Evolutionary conservation across 768 basidiomycete genomes (phyloP).

Genomic region (Amanita phalloides): DNA sequence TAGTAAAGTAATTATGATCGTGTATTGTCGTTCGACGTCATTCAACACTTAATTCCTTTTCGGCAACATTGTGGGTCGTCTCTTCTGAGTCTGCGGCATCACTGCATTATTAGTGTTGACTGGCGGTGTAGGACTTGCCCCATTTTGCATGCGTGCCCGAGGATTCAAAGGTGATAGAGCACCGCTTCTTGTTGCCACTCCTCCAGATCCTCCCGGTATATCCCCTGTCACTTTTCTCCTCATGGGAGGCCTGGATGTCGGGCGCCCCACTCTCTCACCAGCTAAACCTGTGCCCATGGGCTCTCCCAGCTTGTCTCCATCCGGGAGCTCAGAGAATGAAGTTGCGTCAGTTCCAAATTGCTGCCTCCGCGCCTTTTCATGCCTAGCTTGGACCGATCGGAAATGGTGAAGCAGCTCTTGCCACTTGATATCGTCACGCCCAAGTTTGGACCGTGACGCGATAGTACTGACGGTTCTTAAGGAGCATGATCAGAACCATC

Average conservation of each 20-base stretch:
- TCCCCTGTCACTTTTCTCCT: constrained; percentile 59
- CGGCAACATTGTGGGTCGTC: constrained; percentile 20
- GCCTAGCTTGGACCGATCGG: constrained; percentile 76
- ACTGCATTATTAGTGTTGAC: not conserved
- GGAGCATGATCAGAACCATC: not conserved
- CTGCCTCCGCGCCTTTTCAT: constrained; percentile 84
- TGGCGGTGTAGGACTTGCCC: constrained; percentile 14
- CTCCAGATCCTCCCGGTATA: constrained; percentile 18
- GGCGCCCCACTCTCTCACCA: constrained; percentile 16
- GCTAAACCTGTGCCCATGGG: constrained; percentile 10
- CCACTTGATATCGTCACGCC: constrained; percentile 94
- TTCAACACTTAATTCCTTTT: constrained; percentile 13
- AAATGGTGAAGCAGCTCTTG: constrained; percentile 90
- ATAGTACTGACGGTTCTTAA: constrained; percentile 21
- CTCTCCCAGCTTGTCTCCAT: constrained; percentile 30
- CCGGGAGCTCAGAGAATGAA: constrained; percentile 37
- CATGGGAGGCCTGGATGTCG: constrained; percentile 31
- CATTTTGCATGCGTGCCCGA: constrained; percentile 42
- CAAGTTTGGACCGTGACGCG: constrained; percentile 63
- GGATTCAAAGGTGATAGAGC: constrained; percentile 70
- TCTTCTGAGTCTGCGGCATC: constrained; percentile 25
- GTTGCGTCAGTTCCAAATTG: constrained; percentile 55
- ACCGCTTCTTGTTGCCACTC: constrained; percentile 25
- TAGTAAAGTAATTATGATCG: not conserved
- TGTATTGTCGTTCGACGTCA: not conserved